Evolutionary conservation across 2,329 filamentous ascomycete genomes (phyloP).

Genomic region (Echinosphaeria canescens): DNA sequence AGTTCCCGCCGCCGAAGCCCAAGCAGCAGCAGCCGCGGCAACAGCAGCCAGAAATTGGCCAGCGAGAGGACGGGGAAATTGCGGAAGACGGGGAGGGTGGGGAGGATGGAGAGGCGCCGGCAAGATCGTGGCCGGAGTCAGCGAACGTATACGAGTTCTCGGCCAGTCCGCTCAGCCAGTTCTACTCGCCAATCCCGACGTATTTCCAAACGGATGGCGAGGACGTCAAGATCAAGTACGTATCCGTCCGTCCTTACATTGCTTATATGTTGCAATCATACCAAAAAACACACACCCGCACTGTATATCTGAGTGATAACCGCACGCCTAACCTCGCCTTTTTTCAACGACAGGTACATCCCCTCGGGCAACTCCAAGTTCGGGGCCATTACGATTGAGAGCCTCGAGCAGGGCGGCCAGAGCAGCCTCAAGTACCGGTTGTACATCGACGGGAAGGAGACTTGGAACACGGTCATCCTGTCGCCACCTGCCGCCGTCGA

Average conservation of each 20-base stretch:
- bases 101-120: no score
- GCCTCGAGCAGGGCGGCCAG: slow-evolving; percentile 36
- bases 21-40: no score
- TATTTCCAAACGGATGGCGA: slow-evolving; percentile 66
- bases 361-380: slow-evolving; percentile 81
- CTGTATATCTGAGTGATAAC: no score
- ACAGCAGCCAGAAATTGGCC: no score
- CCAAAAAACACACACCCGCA: no score
- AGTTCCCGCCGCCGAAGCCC: slow-evolving; percentile 46
- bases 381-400: slow-evolving; percentile 60
- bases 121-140: slow-evolving; percentile 37
- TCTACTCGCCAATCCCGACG: slow-evolving; percentile 68
- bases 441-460: slow-evolving; percentile 61
- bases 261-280: no score
- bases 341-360: slow-evolving; percentile 40
- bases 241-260: no score
- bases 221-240: slow-evolving; percentile 69
- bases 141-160: slow-evolving; percentile 76
- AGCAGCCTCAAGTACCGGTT: slow-evolving; percentile 62
- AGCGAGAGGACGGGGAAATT: no score
- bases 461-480: slow-evolving; percentile 44
- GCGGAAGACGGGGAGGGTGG: no score
- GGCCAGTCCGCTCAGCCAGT: slow-evolving; percentile 79
- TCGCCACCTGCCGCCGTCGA: slow-evolving; percentile 17
- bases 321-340: no score